phyloP scores from a whole-genome alignment of 164 flowering plant genomes.

The Sextonia rubra region DNA sequence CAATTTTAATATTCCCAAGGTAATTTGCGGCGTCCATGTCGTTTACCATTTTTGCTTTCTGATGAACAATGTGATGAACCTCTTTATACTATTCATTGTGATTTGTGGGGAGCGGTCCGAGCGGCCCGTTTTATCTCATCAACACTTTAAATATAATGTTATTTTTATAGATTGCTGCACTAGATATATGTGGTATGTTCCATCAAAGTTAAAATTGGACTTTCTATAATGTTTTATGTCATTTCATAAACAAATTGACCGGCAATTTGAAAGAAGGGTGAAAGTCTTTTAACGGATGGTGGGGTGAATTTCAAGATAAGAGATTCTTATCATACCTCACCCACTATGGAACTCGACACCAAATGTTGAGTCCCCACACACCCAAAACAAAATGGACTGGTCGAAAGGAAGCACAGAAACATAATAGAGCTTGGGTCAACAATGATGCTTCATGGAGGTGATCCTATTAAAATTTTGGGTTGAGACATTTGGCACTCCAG shows the following conservation, averaged over 20 bases:
- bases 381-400: too few species aligned
- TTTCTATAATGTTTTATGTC: not conserved
- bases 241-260: not conserved
- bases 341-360: too few species aligned
- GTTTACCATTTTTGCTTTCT: not conserved
- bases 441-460: not conserved
- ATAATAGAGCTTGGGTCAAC: too few species aligned
- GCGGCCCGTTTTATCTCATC: not conserved
- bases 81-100: not conserved
- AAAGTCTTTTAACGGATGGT: not conserved
- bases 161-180: constrained; percentile 2
- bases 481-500: not conserved
- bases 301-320: not conserved
- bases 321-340: not conserved
- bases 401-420: too few species aligned
- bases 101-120: not conserved
- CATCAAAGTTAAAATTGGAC: not conserved
- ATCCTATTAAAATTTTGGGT: too few species aligned
- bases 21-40: not conserved
- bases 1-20: not conserved
- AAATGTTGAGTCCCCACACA: too few species aligned
- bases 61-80: not conserved
- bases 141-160: not conserved
- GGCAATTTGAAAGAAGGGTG: not conserved
- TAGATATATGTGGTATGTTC: not conserved